Base-by-base conservation (phyloP, 2,329 filamentous ascomycete species). In the Fusarium sp. region DNA sequence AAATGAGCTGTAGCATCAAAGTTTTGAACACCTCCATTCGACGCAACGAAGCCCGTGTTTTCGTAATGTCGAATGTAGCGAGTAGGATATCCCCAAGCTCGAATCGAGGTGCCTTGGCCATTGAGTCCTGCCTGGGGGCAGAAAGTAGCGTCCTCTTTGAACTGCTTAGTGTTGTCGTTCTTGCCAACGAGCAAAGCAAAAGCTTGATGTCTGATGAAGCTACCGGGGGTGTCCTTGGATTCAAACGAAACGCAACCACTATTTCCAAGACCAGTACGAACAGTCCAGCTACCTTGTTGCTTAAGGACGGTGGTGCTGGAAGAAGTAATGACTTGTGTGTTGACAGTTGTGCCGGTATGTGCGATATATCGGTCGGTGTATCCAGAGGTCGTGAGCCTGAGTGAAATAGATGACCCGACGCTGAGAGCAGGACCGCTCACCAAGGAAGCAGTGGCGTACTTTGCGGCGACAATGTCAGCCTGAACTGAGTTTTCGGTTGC, bases 11-110 rank as follows among this genome's bases (percentile, higher is more conserved):
- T 24, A 36, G 64, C 2, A 54, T 67, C 64, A 14, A 58, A 67
- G 2, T 44, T 43, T 24, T 67, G 46, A 17, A 67, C 64, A 28
- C 64, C 64, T 0, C 64, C 64, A 7, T 67, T 50, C 2, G 57
- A 52, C 10, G 57, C 21, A 38, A 15, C 39, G 17, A 64, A 67
- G 0, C 58, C 57, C 3, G 21, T 17, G 15, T 67, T 59, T 4
- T 58, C 33, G 13, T 54, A 67, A 6, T 67, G 64, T 5, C 64
- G 39, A 11, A 67, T 34, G 11, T 67, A 67, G 2, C 64, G 44
- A 1, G 64, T 68, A 2, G 64, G 64, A 22, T 67, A 67, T 10
- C 44, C 67, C 64, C 64, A 67, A 7, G 64, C 67, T 19, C 64
- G 43, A 4, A 67, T 22, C 0, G 57, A 49, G 6, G 8, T 67